Evolutionary conservation across 1,284 basidiomycete species (phyloP).

Genomic region (Phaffia rhodozyma): DNA sequence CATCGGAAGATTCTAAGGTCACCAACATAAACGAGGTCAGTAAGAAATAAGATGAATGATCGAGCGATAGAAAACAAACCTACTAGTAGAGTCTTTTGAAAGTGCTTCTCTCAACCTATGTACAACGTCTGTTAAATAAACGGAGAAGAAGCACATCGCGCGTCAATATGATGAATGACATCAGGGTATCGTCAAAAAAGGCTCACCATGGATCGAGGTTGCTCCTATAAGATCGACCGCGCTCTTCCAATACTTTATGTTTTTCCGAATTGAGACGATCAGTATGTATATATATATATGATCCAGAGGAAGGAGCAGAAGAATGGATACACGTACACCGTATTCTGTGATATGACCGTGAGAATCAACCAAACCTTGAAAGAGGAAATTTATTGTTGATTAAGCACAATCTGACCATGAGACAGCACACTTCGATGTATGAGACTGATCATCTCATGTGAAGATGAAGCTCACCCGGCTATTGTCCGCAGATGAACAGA

Average conservation of each 20-base stretch:
- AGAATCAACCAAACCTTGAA: conserved; percentile 25
- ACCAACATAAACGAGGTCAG: background rate
- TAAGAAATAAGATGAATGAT: too few species aligned
- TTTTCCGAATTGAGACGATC: too few species aligned
- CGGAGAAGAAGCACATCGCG: background rate
- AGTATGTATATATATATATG: too few species aligned
- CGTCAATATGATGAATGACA: too few species aligned
- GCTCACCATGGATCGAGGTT: background rate
- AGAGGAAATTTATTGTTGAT: background rate
- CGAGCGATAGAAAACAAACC: background rate
- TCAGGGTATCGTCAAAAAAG: background rate
- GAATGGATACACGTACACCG: background rate
- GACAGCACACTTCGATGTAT: too few species aligned
- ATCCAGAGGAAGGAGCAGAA: too few species aligned
- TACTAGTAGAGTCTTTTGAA: background rate
- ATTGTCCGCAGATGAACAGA: too few species aligned
- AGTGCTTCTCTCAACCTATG: background rate
- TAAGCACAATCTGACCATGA: background rate
- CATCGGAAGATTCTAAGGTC: background rate
- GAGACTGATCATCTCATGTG: background rate
- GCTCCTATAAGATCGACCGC: background rate
- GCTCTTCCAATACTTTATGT: background rate
- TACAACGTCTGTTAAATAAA: conserved; percentile 2
- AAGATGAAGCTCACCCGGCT: background rate
- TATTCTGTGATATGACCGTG: conserved; percentile 16